Percentiles rank a stretch among this genome's conserved stretches.
Evolutionary conservation across 2,329 filamentous ascomycete species (phyloP).

Genomic region (Fusarium sp.): DNA sequence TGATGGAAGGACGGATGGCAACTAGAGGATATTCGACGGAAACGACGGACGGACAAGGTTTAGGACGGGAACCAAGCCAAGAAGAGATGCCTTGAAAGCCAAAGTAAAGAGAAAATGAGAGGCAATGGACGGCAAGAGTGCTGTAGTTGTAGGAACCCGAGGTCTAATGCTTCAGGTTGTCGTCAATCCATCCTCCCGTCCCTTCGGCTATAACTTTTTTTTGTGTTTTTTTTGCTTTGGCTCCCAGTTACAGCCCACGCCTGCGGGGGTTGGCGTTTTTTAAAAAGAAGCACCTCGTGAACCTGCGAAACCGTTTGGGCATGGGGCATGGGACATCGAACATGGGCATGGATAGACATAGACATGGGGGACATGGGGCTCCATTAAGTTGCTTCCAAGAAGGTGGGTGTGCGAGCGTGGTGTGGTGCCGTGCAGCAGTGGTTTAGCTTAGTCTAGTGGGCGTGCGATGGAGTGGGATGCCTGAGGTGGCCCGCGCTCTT

Average conservation of each 20-base stretch:
- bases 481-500: conserved; percentile 3
- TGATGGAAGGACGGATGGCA: conserved; percentile 30
- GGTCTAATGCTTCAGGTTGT: conserved; percentile 15
- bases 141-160: background rate
- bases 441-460: no score
- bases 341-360: conserved; percentile 21
- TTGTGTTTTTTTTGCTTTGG: background rate
- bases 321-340: conserved; percentile 19
- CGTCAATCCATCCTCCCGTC: conserved; percentile 11
- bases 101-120: background rate
- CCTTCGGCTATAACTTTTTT: conserved; percentile 3
- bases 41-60: conserved; percentile 50
- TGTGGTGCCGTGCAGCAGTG: background rate
- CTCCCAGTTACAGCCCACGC: background rate
- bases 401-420: conserved; percentile 29
- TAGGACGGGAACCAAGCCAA: conserved; percentile 33
- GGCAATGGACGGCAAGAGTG: background rate
- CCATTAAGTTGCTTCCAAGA: conserved; percentile 36
- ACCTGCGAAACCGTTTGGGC: conserved; percentile 42
- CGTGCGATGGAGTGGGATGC: background rate
- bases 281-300: conserved; percentile 39
- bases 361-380: conserved; percentile 19
- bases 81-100: conserved; percentile 19
- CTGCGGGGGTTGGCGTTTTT: conserved; percentile 42
- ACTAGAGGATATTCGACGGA: conserved; percentile 45